Conservation (phyloP, 1,284 basidiomycete genomes). For the Coniferiporia weirii region DNA sequence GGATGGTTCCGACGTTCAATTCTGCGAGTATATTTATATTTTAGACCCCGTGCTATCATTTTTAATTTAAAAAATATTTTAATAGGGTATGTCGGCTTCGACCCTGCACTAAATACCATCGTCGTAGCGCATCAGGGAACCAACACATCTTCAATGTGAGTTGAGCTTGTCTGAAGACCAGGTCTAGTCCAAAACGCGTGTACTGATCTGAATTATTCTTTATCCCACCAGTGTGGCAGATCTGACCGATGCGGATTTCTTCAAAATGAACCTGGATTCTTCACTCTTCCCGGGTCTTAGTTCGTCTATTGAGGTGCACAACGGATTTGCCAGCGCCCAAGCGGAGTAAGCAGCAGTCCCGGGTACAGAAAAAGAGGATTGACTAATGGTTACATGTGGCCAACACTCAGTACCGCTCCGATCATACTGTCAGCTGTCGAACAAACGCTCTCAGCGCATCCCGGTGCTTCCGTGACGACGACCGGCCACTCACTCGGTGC, state of each 20-base stretch:
- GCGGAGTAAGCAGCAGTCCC: conserved; percentile 36
- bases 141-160: conserved; percentile 11
- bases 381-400: background rate
- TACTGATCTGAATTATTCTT: background rate
- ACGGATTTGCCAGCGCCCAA: conserved; percentile 51
- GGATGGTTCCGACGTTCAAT: conserved; percentile 21
- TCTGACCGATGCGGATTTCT: conserved; percentile 49
- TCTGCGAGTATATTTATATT: conserved; percentile 16
- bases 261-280: conserved; percentile 34
- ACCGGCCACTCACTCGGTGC: conserved; percentile 54
- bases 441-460: conserved; percentile 34
- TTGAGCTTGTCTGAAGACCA: background rate
- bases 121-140: conserved; percentile 18
- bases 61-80: background rate
- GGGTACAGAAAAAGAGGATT: background rate
- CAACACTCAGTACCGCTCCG: conserved; percentile 38
- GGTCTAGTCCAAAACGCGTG: no score
- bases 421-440: conserved; percentile 44
- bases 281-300: conserved; percentile 54
- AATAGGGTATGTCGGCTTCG: conserved; percentile 19
- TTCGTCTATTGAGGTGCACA: conserved; percentile 45
- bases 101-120: conserved; percentile 14
- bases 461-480: conserved; percentile 37
- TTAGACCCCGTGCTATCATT: background rate
- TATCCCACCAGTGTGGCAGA: conserved; percentile 30